Percentiles rank a stretch among this genome's conserved stretches.
Evolutionary conservation across 352 stramenopile genomes (phyloP).

Genomic region (Pythium apleroticum): DNA sequence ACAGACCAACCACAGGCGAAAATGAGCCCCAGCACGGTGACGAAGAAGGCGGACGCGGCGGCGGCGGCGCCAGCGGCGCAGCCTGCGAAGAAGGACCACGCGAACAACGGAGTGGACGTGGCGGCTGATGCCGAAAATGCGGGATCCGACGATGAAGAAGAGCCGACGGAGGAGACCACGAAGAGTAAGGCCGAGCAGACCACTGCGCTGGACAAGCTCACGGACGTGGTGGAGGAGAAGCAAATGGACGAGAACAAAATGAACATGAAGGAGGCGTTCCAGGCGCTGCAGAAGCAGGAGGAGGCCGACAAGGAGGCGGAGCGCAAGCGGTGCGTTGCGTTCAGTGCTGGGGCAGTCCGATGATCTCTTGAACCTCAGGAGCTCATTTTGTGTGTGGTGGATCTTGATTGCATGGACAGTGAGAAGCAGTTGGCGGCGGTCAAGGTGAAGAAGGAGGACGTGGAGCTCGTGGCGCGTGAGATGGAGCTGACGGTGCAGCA

Average conservation of each 20-base stretch:
- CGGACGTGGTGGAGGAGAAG: slow-evolving; percentile 84
- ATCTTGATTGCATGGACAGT: slow-evolving; percentile 17
- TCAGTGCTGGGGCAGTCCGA: too few relatives aligned
- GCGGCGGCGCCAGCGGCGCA: slow-evolving; percentile 5
- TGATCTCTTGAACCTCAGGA: neutral
- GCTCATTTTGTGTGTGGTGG: neutral
- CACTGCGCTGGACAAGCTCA: slow-evolving; percentile 83
- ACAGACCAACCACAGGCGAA: neutral
- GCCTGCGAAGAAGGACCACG: slow-evolving; percentile 13
- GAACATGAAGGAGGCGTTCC: slow-evolving; percentile 79
- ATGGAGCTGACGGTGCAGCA: slow-evolving; percentile 76
- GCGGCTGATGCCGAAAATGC: slow-evolving; percentile 18
- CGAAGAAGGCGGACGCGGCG: slow-evolving; percentile 11
- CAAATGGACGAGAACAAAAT: slow-evolving; percentile 86
- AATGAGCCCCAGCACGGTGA: slow-evolving; percentile 43
- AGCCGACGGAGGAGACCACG: slow-evolving; percentile 40
- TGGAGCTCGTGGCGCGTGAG: slow-evolving; percentile 72
- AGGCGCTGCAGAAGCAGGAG: slow-evolving; percentile 73
- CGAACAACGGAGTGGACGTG: slow-evolving; percentile 19
- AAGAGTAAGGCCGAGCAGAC: slow-evolving; percentile 86
- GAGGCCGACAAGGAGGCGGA: slow-evolving; percentile 83
- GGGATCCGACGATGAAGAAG: slow-evolving; percentile 58
- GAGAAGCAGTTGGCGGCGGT: slow-evolving; percentile 81
- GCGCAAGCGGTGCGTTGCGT: slow-evolving; percentile 50
- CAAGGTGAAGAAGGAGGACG: slow-evolving; percentile 82